Percentiles rank a stretch among this genome's conserved stretches.
Conservation (phyloP, 2,329 filamentous ascomycete species). For the Stemphylium vesicarium region DNA sequence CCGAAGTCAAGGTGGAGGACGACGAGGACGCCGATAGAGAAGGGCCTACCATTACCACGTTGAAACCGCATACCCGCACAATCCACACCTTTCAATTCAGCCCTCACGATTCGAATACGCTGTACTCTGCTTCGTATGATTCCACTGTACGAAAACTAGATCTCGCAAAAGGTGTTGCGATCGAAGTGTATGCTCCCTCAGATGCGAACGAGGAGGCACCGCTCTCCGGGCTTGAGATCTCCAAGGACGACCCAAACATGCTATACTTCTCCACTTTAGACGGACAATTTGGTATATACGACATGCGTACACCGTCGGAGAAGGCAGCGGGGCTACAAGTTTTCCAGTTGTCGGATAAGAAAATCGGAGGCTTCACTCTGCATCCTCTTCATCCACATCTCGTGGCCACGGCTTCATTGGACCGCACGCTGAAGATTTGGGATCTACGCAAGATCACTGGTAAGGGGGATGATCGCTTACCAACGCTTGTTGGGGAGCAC, state of each 20-base stretch:
- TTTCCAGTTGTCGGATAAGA: constrained; percentile 84
- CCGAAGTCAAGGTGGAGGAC: constrained; percentile 62
- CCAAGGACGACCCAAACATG: constrained; percentile 70
- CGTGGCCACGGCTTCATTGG: constrained; percentile 85
- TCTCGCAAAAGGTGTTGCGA: constrained; percentile 76
- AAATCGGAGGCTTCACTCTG: constrained; percentile 91
- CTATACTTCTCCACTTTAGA: constrained; percentile 88
- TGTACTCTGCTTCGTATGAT: constrained; percentile 91
- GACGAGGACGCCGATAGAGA: constrained; percentile 68
- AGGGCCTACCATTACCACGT: constrained; percentile 82
- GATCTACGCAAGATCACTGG: constrained; percentile 81
- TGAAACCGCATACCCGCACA: constrained; percentile 88
- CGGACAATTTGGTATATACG: constrained; percentile 80
- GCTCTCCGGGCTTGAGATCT: constrained; percentile 84
- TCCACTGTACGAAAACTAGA: constrained; percentile 89
- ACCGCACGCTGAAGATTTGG: constrained; percentile 90
- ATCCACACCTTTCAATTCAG: constrained; percentile 85
- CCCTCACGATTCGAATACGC: constrained; percentile 71
- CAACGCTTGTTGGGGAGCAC: constrained; percentile 79
- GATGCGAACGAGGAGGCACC: constrained; percentile 75
- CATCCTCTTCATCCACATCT: constrained; percentile 82
- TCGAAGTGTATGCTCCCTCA: constrained; percentile 79
- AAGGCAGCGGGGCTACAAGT: constrained; percentile 62
- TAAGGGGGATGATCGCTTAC: constrained; percentile 65
- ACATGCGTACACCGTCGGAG: constrained; percentile 67